phyloP scores from a whole-genome alignment of 2,329 filamentous ascomycete genomes.

The Ophiostoma himal-ulmi region DNA sequence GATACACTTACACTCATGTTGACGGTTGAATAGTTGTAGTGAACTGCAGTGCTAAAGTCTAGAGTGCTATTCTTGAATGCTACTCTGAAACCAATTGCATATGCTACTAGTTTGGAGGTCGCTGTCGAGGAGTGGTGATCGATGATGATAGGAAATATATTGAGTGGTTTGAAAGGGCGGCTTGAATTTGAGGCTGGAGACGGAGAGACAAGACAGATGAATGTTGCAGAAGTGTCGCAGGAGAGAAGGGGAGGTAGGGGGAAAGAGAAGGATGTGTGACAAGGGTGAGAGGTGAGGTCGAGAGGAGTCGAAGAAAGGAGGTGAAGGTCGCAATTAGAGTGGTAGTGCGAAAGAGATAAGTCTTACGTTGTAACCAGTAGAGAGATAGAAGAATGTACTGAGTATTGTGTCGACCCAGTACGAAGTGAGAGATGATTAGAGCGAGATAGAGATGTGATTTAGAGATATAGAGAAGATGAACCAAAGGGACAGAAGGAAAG shows the following conservation, averaged over 20 bases:
- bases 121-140: neutral
- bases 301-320: slow-evolving; percentile 7
- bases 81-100: neutral
- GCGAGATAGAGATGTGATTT: neutral
- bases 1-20: slow-evolving; percentile 25
- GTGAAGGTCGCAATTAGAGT: neutral
- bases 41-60: neutral
- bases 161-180: neutral
- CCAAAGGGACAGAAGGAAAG: neutral
- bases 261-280: slow-evolving; percentile 1
- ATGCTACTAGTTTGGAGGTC: neutral
- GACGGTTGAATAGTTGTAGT: slow-evolving; percentile 5
- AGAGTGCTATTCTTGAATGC: neutral
- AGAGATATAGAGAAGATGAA: neutral
- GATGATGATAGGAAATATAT: neutral
- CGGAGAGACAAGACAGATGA: neutral
- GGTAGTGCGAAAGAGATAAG: neutral
- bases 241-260: neutral
- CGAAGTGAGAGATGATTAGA: neutral
- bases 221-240: slow-evolving; percentile 20
- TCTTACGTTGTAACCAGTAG: neutral
- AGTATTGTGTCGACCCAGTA: neutral
- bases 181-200: neutral
- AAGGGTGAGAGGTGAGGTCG: slow-evolving; percentile 6
- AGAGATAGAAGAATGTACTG: neutral